A percentile compares a stretch with the other conserved stretches of the same genome.
Conservation (phyloP, 2,329 filamentous ascomycete species). For the Dactylellina parvicollis region DNA sequence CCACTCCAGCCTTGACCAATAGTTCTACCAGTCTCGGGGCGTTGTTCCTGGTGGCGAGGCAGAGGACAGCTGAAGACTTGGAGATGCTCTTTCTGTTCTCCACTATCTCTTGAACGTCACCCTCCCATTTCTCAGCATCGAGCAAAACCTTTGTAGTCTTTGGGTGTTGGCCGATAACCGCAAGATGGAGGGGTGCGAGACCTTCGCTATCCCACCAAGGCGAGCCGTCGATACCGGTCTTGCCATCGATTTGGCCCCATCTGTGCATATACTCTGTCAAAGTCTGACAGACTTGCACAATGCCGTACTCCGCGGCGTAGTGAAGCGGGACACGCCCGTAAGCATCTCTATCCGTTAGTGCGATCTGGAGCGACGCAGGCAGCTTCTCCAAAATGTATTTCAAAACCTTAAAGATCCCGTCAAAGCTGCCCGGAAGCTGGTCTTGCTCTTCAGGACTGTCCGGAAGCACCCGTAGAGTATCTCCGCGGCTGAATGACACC, state of each 20-base stretch:
- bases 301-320: constrained; percentile 93
- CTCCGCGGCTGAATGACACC: constrained; percentile 36
- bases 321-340: constrained; percentile 88
- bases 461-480: not conserved
- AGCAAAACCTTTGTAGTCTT: constrained; percentile 84
- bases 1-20: constrained; percentile 86
- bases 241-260: constrained; percentile 86
- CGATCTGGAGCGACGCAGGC: constrained; percentile 72
- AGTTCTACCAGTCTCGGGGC: constrained; percentile 85
- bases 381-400: constrained; percentile 72
- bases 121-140: constrained; percentile 80
- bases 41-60: constrained; percentile 87
- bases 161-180: constrained; percentile 89
- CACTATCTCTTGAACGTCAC: constrained; percentile 70
- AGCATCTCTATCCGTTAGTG: constrained; percentile 75
- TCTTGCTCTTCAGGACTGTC: constrained; percentile 50
- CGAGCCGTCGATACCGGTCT: constrained; percentile 83
- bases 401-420: constrained; percentile 60
- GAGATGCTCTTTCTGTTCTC: constrained; percentile 74
- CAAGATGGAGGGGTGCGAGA: constrained; percentile 87
- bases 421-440: constrained; percentile 41
- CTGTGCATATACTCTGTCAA: constrained; percentile 88
- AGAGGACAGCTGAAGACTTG: constrained; percentile 86
- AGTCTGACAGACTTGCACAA: constrained; percentile 86
- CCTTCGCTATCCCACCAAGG: constrained; percentile 94